Evolutionary conservation across 2,329 filamentous ascomycete genomes (phyloP).

Genomic region (Akanthomyces dipterigenus): DNA sequence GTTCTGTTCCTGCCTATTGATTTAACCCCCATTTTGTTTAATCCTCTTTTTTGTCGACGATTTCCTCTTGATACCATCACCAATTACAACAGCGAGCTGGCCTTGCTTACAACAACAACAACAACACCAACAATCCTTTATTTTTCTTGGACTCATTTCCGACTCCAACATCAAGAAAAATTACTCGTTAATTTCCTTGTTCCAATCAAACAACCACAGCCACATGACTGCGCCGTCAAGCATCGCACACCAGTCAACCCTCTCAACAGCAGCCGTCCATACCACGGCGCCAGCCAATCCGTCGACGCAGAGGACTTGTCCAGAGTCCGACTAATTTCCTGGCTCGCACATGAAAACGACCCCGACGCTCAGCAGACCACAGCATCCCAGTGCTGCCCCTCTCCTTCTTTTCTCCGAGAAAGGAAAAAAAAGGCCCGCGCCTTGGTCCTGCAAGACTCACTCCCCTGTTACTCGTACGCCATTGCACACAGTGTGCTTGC

Average conservation of each 20-base stretch:
- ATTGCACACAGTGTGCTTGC: constrained; percentile 6
- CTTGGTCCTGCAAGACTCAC: neutral
- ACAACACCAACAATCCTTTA: constrained; percentile 31
- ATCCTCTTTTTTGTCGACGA: constrained; percentile 17
- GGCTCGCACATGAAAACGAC: neutral
- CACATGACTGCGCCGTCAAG: constrained; percentile 1
- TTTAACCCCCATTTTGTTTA: constrained; percentile 26
- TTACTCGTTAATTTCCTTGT: neutral
- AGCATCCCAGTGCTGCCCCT: neutral
- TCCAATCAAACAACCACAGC: constrained; percentile 5
- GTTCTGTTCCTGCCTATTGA: neutral
- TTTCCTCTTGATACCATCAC: constrained; percentile 28
- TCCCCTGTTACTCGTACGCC: neutral
- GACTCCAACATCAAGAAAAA: constrained; percentile 28
- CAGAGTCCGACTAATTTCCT: constrained; percentile 9
- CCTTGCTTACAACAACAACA: constrained; percentile 39
- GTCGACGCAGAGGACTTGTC: neutral
- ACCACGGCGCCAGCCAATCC: constrained; percentile 1
- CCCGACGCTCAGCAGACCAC: constrained; percentile 5
- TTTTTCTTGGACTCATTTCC: constrained; percentile 26
- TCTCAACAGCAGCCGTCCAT: neutral
- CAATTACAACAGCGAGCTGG: constrained; percentile 45
- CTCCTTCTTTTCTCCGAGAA: neutral
- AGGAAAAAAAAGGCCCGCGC: neutral
- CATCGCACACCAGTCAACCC: constrained; percentile 7